Base-by-base conservation (phyloP, 2,329 filamentous ascomycete species). In the Claviceps paspali region DNA sequence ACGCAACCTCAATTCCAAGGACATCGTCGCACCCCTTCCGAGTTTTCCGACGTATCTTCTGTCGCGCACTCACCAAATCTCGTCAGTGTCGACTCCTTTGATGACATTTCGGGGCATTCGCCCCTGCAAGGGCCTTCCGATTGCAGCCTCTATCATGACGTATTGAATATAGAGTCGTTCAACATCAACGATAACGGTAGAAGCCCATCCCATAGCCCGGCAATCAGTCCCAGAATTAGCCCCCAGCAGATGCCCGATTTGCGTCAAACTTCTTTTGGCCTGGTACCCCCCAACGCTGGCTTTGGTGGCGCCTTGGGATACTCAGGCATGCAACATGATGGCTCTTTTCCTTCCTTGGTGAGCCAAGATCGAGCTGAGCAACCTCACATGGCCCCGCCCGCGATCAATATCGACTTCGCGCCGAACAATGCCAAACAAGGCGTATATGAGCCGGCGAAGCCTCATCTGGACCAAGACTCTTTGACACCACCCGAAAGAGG, bases 391-490 rank as follows among this genome's bases (percentile, higher is more conserved):
- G 81, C 80, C 3, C 83, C 87, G n/a, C 87, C 87, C 0, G 83
- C 87, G 36, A 95, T 95, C 59, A 93, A 91, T 52, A 91, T 95
- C 48, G 83, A 94, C 53, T 86, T 84, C 56, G 87, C 86, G 12
- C 87, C 87, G 18, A 78, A 78, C 73, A 81, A 36, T 64, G 71
- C 40, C 24, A 57, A 54, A 41, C 48, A 46, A 21, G 49, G 45
- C 24, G 38, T 46, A 23, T 60, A 59, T 39, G 53, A 57, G 33
- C 70, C 73, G 21, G 65, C 70, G 15, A 83, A 82, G 51, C 60
- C 69, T 22, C 66, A 67, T n/a, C 63, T 77, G 46, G 76, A 84
- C 46, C 70, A 78, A 44, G 83, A 92, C 54, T 85, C 86, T 4
- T 62, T 95, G 43, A 91, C 81, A 35, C 87, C 87, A 1, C 88